These are phyloP conservation scores for Amaranthus hypochondriacus DNA, from an alignment of 148 eudicot species.

Conservation along the genomic window DNA sequence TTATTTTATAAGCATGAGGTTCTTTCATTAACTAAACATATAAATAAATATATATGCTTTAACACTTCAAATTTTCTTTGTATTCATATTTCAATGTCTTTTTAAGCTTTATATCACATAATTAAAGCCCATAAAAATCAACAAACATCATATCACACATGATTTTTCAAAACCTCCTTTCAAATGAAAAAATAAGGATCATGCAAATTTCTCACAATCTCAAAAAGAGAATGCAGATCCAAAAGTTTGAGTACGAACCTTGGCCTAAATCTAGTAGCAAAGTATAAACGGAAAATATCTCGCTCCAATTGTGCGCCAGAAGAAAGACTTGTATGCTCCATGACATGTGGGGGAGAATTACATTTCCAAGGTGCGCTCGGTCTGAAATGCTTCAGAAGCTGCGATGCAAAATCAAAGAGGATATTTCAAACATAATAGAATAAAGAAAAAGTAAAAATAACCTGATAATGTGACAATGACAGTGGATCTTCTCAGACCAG, in stretches of 20 bases:
- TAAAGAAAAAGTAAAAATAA: neutral
- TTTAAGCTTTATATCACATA: too few species aligned
- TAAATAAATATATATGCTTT: too few species aligned
- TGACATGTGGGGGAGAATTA: slow-evolving; percentile 23
- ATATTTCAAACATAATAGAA: neutral
- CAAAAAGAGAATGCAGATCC: neutral
- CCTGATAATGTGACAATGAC: neutral
- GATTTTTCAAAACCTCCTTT: neutral
- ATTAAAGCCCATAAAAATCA: too few species aligned
- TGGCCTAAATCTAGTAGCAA: slow-evolving; percentile 34
- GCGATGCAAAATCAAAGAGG: slow-evolving; percentile 11
- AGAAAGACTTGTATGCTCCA: slow-evolving; percentile 35
- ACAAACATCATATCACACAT: too few species aligned
- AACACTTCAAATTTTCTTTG: too few species aligned
- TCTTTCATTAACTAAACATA: too few species aligned
- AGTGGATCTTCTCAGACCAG: neutral
- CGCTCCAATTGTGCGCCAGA: slow-evolving; percentile 40
- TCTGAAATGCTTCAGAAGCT: slow-evolving; percentile 51
- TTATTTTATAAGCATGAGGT: too few species aligned
- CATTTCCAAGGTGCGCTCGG: slow-evolving; percentile 60
- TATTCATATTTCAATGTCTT: too few species aligned
- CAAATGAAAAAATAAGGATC: neutral
- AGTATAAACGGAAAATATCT: slow-evolving; percentile 39
- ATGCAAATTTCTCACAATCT: neutral
- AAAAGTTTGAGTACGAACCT: slow-evolving; percentile 31